Evolutionary conservation across 768 basidiomycete species (phyloP).

Genomic region (Pleurotus cornucopiae): DNA sequence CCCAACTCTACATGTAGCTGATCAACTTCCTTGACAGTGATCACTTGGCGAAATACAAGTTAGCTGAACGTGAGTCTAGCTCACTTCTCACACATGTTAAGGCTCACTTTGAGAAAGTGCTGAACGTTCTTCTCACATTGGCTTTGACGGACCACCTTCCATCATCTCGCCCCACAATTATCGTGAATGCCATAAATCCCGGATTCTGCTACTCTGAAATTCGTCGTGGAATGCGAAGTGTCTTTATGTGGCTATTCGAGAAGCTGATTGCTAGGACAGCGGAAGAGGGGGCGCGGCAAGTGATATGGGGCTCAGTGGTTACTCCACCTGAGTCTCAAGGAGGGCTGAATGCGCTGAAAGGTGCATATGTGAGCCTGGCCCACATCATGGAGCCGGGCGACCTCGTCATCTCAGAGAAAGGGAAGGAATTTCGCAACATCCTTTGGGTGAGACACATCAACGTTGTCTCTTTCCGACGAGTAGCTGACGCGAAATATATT

Average conservation of each 20-base stretch:
- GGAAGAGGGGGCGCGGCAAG: slow-evolving; percentile 30
- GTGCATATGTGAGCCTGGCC: slow-evolving; percentile 22
- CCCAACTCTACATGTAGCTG: too few species aligned
- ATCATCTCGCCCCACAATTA: slow-evolving; percentile 17
- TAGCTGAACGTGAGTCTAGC: slow-evolving; percentile 29
- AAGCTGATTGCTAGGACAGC: slow-evolving; percentile 27
- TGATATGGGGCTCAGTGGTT: slow-evolving; percentile 28
- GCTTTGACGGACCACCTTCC: slow-evolving; percentile 27
- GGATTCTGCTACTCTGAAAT: slow-evolving; percentile 39
- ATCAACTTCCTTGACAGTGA: too few species aligned
- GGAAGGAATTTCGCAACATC: slow-evolving; percentile 21
- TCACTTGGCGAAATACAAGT: slow-evolving; percentile 16
- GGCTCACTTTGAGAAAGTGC: slow-evolving; percentile 23
- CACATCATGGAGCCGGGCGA: slow-evolving; percentile 28
- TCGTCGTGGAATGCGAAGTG: slow-evolving; percentile 16
- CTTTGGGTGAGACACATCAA: slow-evolving; percentile 27
- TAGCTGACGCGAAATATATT: not conserved
- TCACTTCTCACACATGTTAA: not conserved
- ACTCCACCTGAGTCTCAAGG: slow-evolving; percentile 6
- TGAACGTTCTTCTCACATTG: slow-evolving; percentile 36
- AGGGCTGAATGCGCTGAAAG: slow-evolving; percentile 20
- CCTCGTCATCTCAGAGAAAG: slow-evolving; percentile 26
- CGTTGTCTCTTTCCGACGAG: not conserved
- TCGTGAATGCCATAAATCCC: slow-evolving; percentile 34
- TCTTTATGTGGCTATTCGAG: slow-evolving; percentile 22